Conservation (phyloP, 2,329 filamentous ascomycete genomes). For the Beauveria varroae region DNA sequence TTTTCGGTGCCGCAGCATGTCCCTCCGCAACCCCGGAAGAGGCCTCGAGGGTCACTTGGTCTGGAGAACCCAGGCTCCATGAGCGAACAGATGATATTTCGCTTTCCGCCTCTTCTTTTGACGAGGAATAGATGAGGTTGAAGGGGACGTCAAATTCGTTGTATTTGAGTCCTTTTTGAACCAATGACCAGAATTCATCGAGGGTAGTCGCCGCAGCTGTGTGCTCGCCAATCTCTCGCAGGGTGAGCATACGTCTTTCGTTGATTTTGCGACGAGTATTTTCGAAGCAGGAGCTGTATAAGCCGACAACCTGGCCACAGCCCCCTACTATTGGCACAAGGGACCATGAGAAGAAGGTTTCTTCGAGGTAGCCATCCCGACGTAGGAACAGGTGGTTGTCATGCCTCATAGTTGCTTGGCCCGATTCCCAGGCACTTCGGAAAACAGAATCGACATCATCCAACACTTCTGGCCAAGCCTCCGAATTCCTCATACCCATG, state of each 20-base stretch:
- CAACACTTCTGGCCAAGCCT: slow-evolving; percentile 71
- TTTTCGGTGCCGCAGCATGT: slow-evolving; percentile 52
- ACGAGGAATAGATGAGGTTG: slow-evolving; percentile 67
- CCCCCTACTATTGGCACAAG: slow-evolving; percentile 70
- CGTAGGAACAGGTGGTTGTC: slow-evolving; percentile 70
- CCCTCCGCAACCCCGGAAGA: slow-evolving; percentile 58
- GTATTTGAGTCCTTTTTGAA: slow-evolving; percentile 60
- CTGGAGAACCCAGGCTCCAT: slow-evolving; percentile 52
- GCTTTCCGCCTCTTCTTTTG: slow-evolving; percentile 58
- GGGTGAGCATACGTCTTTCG: slow-evolving; percentile 70
- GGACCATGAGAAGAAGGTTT: slow-evolving; percentile 77
- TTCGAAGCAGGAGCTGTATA: slow-evolving; percentile 77
- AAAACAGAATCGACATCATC: slow-evolving; percentile 62
- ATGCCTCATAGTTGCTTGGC: slow-evolving; percentile 77
- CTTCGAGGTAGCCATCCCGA: slow-evolving; percentile 63
- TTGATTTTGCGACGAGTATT: slow-evolving; percentile 73
- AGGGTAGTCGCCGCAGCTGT: slow-evolving; percentile 67
- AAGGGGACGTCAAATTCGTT: slow-evolving; percentile 74
- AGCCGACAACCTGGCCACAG: slow-evolving; percentile 65
- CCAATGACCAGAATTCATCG: slow-evolving; percentile 64
- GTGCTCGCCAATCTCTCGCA: slow-evolving; percentile 69
- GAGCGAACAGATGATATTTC: slow-evolving; percentile 67
- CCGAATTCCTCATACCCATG: slow-evolving; percentile 65
- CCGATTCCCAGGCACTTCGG: slow-evolving; percentile 56
- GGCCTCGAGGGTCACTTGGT: slow-evolving; percentile 63